phyloP scores from a whole-genome alignment of 164 flowering plant genomes.

The Stephania japonica region DNA sequence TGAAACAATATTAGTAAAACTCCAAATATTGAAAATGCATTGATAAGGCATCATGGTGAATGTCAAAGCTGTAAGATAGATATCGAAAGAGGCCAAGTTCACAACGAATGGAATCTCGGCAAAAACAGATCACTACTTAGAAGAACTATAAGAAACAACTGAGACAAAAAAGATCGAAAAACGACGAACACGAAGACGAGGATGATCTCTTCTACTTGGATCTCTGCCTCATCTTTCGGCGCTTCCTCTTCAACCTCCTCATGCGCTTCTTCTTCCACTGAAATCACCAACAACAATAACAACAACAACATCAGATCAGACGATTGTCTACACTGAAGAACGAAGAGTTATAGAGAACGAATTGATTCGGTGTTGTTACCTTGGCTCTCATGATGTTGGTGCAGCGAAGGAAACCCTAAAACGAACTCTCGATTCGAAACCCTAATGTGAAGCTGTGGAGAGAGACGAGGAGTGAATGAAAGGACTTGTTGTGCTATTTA shows the following conservation, averaged over 20 bases:
- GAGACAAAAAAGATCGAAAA: neutral
- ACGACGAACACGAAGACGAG: neutral
- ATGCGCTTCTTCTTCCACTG: slow-evolving; percentile 93
- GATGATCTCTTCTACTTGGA: slow-evolving; percentile 47
- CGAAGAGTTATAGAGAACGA: neutral
- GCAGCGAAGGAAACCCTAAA: neutral
- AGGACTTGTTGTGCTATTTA: neutral
- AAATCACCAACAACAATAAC: neutral
- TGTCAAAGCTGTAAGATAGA: neutral
- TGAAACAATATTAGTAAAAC: too few species aligned
- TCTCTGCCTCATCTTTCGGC: slow-evolving; percentile 93
- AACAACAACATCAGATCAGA: neutral
- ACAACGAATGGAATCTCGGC: neutral
- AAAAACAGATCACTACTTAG: neutral
- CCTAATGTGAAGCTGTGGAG: neutral
- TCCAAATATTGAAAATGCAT: too few species aligned
- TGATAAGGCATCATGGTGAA: too few species aligned
- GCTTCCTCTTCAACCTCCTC: slow-evolving; percentile 89
- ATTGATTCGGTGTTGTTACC: neutral
- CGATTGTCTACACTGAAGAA: neutral
- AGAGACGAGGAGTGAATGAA: neutral
- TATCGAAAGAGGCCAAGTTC: neutral
- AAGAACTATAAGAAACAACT: too few species aligned
- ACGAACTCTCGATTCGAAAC: neutral
- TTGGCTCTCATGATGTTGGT: neutral